Evolutionary conservation across 176 grass and related monocot genomes (phyloP), one percentile per base, ranked within the genome.

Genomic region (Musa schizocarpa): DNA sequence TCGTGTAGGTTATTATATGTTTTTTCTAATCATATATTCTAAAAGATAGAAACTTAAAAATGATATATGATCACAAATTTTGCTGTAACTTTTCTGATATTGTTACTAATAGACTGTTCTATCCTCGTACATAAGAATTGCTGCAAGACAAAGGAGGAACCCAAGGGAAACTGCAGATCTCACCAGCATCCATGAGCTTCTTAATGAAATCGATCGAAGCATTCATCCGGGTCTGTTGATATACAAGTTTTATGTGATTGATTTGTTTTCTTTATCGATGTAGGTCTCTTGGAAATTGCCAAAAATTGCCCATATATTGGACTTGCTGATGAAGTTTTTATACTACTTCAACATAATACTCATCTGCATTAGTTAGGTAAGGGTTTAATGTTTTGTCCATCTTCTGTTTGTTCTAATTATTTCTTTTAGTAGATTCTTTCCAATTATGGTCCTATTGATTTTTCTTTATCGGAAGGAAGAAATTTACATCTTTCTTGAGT

Each of bases 281-380:
- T 75, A 97, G 90, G 86, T 59, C 87, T 93, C 54, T 81, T 97
- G 76, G 82, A 97, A 57, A 77, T 97, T 81, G 80, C 90, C 50
- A 97, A 93, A 86, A 86, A 91, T 65, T 97, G 90, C 79, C 89
- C 89, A 72, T 97, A 93, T 88, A 83, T 97, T 87, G 90, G 93
- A 62, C 75, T 97, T 83, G 84, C 86, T 50, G 88, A 93, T 82
- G 93, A 97, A 79, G 79, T 85, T 72, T 90, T 93, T 62, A 88
- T 90, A 22, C 83, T 93, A 79, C 79, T 97, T 73, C 90, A 97
- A 34, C 81, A 97, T 53, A 90, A 78, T 84, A 93, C 88, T 65
- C 82, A 76, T 65, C 65, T 97, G 76, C 93, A 97, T 24, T 0
- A 24, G 52, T 93, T 69, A 90, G 93, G 93, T 93, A 88, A 58